Percentiles rank a stretch among this genome's conserved stretches.
phyloP scores from a whole-genome alignment of 2,329 filamentous ascomycete species.

The Ascochyta lentis region DNA sequence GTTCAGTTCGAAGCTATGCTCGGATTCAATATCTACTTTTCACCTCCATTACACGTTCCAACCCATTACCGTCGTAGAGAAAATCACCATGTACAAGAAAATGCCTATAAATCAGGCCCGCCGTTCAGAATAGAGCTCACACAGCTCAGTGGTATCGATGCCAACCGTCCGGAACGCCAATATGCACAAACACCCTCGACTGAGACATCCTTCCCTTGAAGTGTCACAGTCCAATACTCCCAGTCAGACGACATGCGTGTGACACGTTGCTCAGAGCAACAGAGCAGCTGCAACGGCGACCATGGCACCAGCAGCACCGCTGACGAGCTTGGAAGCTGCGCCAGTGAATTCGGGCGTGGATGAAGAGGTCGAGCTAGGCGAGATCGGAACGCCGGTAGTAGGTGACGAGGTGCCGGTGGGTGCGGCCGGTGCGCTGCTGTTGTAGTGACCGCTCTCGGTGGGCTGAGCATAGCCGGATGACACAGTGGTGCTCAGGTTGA shows the following conservation, averaged over 20 bases:
- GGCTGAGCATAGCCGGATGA: constrained; percentile 18
- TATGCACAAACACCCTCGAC: constrained; percentile 14
- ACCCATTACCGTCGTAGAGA: not conserved
- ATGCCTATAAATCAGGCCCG: constrained; percentile 8
- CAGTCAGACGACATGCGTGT: not conserved
- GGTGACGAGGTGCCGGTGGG: constrained; percentile 12
- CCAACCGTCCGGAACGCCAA: constrained; percentile 20
- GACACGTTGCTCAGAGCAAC: constrained; percentile 29
- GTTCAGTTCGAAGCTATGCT: not conserved
- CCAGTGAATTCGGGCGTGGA: constrained; percentile 26
- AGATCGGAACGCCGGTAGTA: constrained; percentile 21
- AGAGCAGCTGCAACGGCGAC: constrained; percentile 31
- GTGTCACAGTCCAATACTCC: not conserved
- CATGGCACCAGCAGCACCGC: constrained; percentile 31
- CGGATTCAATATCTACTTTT: constrained; percentile 2
- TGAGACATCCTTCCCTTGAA: not conserved
- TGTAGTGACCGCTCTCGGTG: constrained; percentile 24
- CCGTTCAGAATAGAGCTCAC: constrained; percentile 5
- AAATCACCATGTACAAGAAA: constrained; percentile 24
- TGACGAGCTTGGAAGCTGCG: constrained; percentile 29
- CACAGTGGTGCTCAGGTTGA: constrained; percentile 19
- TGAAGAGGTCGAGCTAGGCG: constrained; percentile 22
- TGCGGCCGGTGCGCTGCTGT: constrained; percentile 13
- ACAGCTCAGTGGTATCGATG: constrained; percentile 28
- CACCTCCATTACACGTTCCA: constrained; percentile 3